Percentiles rank a stretch among this genome's conserved stretches.
These are phyloP conservation scores for Trichoderma sp. DNA, from an alignment of 2,329 filamentous ascomycete species.

Conservation along the genomic window DNA sequence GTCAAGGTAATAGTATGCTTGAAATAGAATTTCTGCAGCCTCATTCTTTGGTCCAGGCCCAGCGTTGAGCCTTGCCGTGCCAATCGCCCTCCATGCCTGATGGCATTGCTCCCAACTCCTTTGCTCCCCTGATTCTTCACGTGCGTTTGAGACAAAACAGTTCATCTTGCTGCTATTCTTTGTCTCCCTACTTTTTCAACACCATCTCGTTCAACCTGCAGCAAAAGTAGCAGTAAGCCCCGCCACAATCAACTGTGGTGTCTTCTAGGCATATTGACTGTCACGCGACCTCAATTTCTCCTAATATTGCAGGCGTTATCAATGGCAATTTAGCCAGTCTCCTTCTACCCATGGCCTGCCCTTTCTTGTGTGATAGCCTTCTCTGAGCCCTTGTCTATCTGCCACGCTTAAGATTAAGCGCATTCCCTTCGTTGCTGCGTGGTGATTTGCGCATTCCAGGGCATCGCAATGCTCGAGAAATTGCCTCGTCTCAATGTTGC, in stretches of 20 bases:
- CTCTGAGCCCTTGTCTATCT: background rate
- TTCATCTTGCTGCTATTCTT: background rate
- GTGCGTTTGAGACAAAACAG: background rate
- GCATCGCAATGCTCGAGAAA: background rate
- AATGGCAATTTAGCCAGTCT: slow-evolving; percentile 20
- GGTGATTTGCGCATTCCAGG: slow-evolving; percentile 19
- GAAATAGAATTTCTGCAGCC: slow-evolving; percentile 2
- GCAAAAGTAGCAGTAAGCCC: slow-evolving; percentile 5
- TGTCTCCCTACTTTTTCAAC: background rate
- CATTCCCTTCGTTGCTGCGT: slow-evolving; percentile 21
- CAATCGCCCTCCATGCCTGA: background rate
- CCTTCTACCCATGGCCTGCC: slow-evolving; percentile 1
- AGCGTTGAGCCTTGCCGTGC: background rate
- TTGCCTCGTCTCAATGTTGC: background rate
- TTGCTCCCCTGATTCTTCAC: background rate
- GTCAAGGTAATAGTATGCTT: background rate
- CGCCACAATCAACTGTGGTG: background rate
- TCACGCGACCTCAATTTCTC: slow-evolving; percentile 21
- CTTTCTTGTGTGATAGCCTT: background rate
- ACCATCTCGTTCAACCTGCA: background rate
- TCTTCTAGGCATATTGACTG: background rate
- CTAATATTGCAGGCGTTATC: slow-evolving; percentile 16
- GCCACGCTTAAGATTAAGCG: background rate
- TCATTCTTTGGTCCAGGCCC: background rate
- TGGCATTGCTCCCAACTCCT: background rate